A percentile compares a stretch with the other conserved stretches of the same genome.
Conservation (phyloP, 352 stramenopile species). For the Sclerospora graminicola region DNA sequence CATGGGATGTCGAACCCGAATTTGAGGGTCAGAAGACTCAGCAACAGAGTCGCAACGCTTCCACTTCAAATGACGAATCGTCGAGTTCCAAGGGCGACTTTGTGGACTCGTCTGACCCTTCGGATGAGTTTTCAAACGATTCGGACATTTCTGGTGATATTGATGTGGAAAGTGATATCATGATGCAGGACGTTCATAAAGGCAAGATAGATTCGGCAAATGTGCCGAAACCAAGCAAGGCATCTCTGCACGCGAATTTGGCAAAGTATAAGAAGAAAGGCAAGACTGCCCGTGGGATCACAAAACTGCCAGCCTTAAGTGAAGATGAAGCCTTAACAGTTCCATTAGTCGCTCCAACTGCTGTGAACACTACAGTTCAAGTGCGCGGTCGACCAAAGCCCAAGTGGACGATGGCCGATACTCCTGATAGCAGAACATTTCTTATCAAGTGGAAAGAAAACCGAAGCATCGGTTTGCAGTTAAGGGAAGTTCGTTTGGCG, state of each 20-base stretch:
- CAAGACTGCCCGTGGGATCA: conserved; percentile 48
- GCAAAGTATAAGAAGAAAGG: conserved; percentile 71
- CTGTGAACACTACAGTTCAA: conserved; percentile 78
- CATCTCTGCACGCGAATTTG: conserved; percentile 45
- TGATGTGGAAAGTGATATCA: conserved; percentile 45
- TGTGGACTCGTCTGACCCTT: conserved; percentile 14
- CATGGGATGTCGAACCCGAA: conserved; percentile 23
- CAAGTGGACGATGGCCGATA: conserved; percentile 68
- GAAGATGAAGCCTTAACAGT: conserved; percentile 62
- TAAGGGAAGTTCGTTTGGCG: conserved; percentile 67
- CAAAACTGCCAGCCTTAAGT: conserved; percentile 50
- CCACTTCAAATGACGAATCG: conserved; percentile 5
- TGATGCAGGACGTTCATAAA: conserved; percentile 31
- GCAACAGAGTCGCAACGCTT: background rate
- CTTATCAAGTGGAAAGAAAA: conserved; percentile 85
- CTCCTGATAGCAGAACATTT: conserved; percentile 74
- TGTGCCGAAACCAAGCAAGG: conserved; percentile 23
- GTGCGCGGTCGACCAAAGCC: conserved; percentile 69
- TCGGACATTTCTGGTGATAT: conserved; percentile 43
- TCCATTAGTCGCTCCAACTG: conserved; percentile 64
- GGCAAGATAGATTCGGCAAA: conserved; percentile 17
- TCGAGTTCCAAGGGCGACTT: conserved; percentile 21
- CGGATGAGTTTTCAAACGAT: conserved; percentile 33
- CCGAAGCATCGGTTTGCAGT: conserved; percentile 73
- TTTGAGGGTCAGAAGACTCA: conserved; percentile 12